Percentiles rank a stretch among this genome's conserved stretches.
Evolutionary conservation across 1,139 yeast genomes (phyloP).

Genomic region (Zygotorulaspora mrakii): DNA sequence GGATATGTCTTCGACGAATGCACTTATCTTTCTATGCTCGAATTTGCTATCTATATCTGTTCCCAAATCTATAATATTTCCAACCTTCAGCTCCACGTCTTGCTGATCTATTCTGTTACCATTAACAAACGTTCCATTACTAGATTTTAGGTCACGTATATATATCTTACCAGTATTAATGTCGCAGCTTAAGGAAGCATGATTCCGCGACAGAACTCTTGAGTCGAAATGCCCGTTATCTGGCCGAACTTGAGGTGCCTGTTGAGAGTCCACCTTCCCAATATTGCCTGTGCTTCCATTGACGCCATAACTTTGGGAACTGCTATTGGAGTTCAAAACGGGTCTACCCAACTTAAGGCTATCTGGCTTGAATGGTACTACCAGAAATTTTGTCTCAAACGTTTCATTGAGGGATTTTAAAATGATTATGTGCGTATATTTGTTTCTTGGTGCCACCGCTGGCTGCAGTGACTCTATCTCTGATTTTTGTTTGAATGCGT

Average conservation of each 20-base stretch:
- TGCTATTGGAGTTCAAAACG: slow-evolving; percentile 51
- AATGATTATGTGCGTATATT: slow-evolving; percentile 50
- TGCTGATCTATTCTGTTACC: slow-evolving; percentile 64
- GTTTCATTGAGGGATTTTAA: slow-evolving; percentile 76
- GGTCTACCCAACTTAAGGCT: slow-evolving; percentile 87
- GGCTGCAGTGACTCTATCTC: slow-evolving; percentile 15
- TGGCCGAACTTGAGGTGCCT: slow-evolving; percentile 40
- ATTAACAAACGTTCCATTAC: slow-evolving; percentile 92
- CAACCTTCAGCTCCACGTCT: slow-evolving; percentile 54
- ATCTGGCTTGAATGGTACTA: slow-evolving; percentile 79
- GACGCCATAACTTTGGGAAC: slow-evolving; percentile 13
- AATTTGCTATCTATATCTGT: slow-evolving; percentile 81
- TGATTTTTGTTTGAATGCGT: slow-evolving; percentile 2
- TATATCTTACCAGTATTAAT: slow-evolving; percentile 62
- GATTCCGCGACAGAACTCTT: slow-evolving; percentile 86
- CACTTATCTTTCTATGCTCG: slow-evolving; percentile 81
- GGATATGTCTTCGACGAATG: slow-evolving; percentile 68
- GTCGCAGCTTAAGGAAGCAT: slow-evolving; percentile 84
- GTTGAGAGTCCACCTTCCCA: slow-evolving; percentile 43
- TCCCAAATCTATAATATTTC: slow-evolving; percentile 83
- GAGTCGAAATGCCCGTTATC: slow-evolving; percentile 94
- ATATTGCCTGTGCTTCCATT: slow-evolving; percentile 13
- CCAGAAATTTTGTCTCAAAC: slow-evolving; percentile 72
- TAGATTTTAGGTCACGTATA: slow-evolving; percentile 81
- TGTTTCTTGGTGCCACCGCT: slow-evolving; percentile 30